Evolutionary conservation across 2,329 filamentous ascomycete species (phyloP), one percentile per base, ranked within the genome.

Genomic region (Ophiostoma sp.): DNA sequence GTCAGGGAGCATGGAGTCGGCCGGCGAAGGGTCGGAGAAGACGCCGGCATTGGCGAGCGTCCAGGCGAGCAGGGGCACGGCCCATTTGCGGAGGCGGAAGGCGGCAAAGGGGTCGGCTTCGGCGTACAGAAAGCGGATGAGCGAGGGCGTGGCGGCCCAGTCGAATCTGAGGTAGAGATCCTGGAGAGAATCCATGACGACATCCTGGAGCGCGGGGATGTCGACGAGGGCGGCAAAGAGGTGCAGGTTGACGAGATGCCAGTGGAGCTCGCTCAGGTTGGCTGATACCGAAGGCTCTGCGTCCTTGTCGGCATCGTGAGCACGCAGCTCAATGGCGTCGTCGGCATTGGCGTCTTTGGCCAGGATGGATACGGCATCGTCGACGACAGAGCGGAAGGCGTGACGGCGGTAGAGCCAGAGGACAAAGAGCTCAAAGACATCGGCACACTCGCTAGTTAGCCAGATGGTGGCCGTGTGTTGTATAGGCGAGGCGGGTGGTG

Each of bases 11-110:
- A 36, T 18, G 16, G 41, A 36, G 40, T 8, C 41, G 52, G 49
- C 3, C 9, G 55, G 55, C 4, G 63, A 27, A 7, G 41, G 16
- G 16, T 18, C 16, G 27, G 41, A 40, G 36, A 49, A 16, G 8
- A 49, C 27, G 27, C 27, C n/a, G 18, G 58, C 18, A 45, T 66
- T 68, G 58, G 79, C 75, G 75, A 85, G 79, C 2, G 81, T 81
- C 79, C 84, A 87, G n/a, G 84, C 83, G 14, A 85, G 79, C 83
- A 87, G 86, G 69, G 85, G 84, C 5, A 86, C 83, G 67, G 83
- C 81, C 85, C 85, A 87, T 71, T 84, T 82, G 64, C 85, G 82
- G 52, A 87, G 78, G 9, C 84, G 81, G 55, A 83, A 80, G 66
- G 83, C 80, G 47, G 81, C 78, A 41, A 79, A 74, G 12, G 81